These are phyloP conservation scores for Camelina neglecta DNA, from an alignment of 345 rosid genomes.

Conservation along the genomic window DNA sequence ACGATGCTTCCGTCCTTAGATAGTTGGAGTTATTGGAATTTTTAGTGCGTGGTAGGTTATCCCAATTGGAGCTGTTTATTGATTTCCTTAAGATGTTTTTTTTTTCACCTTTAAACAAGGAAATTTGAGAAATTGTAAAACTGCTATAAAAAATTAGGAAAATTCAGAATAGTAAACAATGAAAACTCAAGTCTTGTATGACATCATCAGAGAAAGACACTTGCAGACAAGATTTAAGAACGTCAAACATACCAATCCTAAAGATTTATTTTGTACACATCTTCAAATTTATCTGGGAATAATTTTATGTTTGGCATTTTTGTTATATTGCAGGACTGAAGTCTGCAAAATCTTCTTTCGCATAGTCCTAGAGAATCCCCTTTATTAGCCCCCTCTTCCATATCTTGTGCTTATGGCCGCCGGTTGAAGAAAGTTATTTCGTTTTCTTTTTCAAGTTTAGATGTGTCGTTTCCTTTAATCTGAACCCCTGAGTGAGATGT, in stretches of 20 bases:
- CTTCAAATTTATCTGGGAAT: not conserved
- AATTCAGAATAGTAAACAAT: not conserved
- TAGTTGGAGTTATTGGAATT: constrained; percentile 1
- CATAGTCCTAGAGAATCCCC: constrained; percentile 52
- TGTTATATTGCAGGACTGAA: constrained; percentile 55
- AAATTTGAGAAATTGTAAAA: constrained; percentile 4
- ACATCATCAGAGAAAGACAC: constrained; percentile 20
- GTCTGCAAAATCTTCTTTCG: constrained; percentile 52
- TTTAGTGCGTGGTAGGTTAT: constrained; percentile 8
- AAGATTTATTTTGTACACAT: constrained; percentile 47
- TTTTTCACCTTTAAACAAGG: not conserved
- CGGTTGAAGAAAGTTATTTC: constrained; percentile 46
- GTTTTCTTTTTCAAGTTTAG: constrained; percentile 43
- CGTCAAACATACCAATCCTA: constrained; percentile 43
- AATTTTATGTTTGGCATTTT: constrained; percentile 2
- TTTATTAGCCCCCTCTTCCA: constrained; percentile 45
- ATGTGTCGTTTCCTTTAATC: constrained; percentile 41
- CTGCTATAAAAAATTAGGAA: not conserved
- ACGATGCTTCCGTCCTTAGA: not conserved
- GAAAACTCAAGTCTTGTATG: constrained; percentile 14
- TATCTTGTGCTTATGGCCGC: constrained; percentile 55
- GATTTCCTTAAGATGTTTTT: not conserved
- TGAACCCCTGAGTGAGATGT: constrained; percentile 52
- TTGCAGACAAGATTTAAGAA: constrained; percentile 42
- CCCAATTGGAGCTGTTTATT: not conserved